Percentiles rank a stretch among this genome's conserved stretches.
phyloP scores from a whole-genome alignment of 1,139 yeast species.

The Zygosaccharomyces sapae region DNA sequence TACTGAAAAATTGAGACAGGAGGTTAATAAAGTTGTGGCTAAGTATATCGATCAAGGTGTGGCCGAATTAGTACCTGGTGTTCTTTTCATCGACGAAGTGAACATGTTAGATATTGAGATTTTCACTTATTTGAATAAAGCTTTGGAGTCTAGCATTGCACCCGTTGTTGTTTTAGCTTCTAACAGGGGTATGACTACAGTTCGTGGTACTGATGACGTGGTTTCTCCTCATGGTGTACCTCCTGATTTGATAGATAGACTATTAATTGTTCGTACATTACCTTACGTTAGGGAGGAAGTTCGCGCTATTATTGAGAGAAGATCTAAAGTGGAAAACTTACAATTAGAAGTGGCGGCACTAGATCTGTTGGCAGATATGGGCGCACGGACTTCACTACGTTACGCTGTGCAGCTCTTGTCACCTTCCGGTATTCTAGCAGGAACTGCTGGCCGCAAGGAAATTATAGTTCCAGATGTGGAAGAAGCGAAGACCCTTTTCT shows the following conservation, averaged over 20 bases:
- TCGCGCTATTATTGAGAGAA: constrained; percentile 70
- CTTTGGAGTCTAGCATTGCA: constrained; percentile 85
- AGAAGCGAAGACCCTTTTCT: constrained; percentile 78
- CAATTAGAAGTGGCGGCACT: constrained; percentile 64
- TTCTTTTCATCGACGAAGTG: constrained; percentile 92
- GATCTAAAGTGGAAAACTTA: constrained; percentile 72
- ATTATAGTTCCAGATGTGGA: constrained; percentile 70
- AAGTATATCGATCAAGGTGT: constrained; percentile 97
- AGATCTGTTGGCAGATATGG: constrained; percentile 65
- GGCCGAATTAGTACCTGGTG: constrained; percentile 98
- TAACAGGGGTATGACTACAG: constrained; percentile 87
- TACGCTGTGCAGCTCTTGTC: constrained; percentile 87
- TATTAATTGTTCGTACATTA: constrained; percentile 84
- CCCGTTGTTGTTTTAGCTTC: constrained; percentile 95
- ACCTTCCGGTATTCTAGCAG: constrained; percentile 82
- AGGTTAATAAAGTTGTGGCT: constrained; percentile 92
- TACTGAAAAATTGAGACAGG: constrained; percentile 88
- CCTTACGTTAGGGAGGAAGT: constrained; percentile 85
- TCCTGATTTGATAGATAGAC: constrained; percentile 85
- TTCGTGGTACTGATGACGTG: constrained; percentile 86
- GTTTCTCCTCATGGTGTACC: constrained; percentile 96
- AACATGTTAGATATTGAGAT: constrained; percentile 97
- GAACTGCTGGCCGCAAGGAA: constrained; percentile 67
- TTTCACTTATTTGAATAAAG: constrained; percentile 89
- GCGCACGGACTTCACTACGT: constrained; percentile 74